A percentile compares a stretch with the other conserved stretches of the same genome.
Evolutionary conservation across 148 eudicot species (phyloP).

Genomic region (Suaeda aralocaspica): DNA sequence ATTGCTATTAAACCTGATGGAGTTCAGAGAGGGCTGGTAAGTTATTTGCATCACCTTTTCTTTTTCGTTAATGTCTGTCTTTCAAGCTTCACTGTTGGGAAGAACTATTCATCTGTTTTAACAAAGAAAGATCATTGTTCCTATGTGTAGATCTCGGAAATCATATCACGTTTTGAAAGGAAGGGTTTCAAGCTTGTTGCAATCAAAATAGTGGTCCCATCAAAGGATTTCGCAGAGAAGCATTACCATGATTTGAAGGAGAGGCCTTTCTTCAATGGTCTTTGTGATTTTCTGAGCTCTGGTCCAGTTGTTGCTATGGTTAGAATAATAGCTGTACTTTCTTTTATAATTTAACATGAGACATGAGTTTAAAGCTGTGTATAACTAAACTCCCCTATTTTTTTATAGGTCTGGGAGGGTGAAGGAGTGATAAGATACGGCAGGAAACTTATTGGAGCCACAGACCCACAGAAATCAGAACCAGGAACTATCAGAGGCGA

Average conservation of each 20-base stretch:
- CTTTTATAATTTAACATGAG: background rate
- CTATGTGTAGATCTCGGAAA: slow-evolving; percentile 70
- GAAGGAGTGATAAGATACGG: slow-evolving; percentile 94
- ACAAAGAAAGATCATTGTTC: slow-evolving; percentile 5
- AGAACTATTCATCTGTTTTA: background rate
- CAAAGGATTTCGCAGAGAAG: slow-evolving; percentile 83
- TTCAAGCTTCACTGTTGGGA: background rate
- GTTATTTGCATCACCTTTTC: background rate
- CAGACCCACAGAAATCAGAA: slow-evolving; percentile 95
- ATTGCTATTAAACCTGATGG: slow-evolving; percentile 99
- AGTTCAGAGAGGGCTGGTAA: slow-evolving; percentile 98
- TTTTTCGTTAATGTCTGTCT: background rate
- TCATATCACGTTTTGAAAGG: slow-evolving; percentile 86
- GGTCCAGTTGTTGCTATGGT: slow-evolving; percentile 99
- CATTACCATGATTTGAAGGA: slow-evolving; percentile 96
- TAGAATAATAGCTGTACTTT: slow-evolving; percentile 14
- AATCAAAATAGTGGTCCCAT: slow-evolving; percentile 72
- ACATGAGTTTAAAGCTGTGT: background rate
- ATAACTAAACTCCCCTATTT: background rate
- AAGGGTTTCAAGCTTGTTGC: slow-evolving; percentile 95
- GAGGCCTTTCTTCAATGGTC: slow-evolving; percentile 87
- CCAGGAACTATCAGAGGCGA: slow-evolving; percentile 99
- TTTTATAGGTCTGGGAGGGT: slow-evolving; percentile 97
- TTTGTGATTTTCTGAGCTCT: slow-evolving; percentile 94
- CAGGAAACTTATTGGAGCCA: slow-evolving; percentile 94